phyloP scores from a whole-genome alignment of 2,329 filamentous ascomycete species.

The Phoma sp. region DNA sequence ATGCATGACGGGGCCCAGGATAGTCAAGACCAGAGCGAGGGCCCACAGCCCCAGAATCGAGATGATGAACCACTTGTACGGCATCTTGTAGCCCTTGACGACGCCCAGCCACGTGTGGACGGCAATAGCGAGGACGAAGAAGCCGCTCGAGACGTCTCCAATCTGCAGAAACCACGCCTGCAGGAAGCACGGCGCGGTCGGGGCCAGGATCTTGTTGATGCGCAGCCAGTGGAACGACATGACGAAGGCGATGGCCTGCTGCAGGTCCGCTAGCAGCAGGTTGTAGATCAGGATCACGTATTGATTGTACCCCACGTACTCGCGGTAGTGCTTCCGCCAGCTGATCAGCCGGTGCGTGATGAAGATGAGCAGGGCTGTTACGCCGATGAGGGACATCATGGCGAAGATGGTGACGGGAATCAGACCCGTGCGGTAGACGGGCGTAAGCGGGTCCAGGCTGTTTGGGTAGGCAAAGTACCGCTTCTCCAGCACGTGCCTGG shows the following conservation, averaged over 20 bases:
- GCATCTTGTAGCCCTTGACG: conserved; percentile 55
- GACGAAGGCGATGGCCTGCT: conserved; percentile 58
- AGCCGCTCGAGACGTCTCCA: conserved; percentile 59
- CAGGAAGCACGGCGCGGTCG: conserved; percentile 55
- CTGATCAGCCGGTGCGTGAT: conserved; percentile 60
- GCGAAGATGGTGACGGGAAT: conserved; percentile 57
- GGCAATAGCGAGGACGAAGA: conserved; percentile 62
- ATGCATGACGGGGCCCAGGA: conserved; percentile 55
- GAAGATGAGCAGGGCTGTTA: conserved; percentile 53
- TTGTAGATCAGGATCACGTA: conserved; percentile 63
- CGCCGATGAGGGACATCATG: conserved; percentile 55
- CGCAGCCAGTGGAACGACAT: conserved; percentile 57
- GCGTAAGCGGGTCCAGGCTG: conserved; percentile 41
- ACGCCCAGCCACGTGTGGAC: conserved; percentile 61
- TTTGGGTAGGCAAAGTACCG: conserved; percentile 31
- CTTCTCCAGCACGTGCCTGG: conserved; percentile 20
- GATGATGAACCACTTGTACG: conserved; percentile 53
- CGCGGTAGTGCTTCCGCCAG: conserved; percentile 56
- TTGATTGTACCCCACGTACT: conserved; percentile 62
- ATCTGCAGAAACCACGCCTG: conserved; percentile 61
- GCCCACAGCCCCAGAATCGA: conserved; percentile 55
- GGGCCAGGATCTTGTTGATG: conserved; percentile 52
- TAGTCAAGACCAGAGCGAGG: conserved; percentile 54
- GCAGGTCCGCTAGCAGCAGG: conserved; percentile 60
- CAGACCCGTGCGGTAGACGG: conserved; percentile 49